These are phyloP conservation scores for Solanum hybrid DNA, from an alignment of 305 asterid genomes.

Conservation along the genomic window DNA sequence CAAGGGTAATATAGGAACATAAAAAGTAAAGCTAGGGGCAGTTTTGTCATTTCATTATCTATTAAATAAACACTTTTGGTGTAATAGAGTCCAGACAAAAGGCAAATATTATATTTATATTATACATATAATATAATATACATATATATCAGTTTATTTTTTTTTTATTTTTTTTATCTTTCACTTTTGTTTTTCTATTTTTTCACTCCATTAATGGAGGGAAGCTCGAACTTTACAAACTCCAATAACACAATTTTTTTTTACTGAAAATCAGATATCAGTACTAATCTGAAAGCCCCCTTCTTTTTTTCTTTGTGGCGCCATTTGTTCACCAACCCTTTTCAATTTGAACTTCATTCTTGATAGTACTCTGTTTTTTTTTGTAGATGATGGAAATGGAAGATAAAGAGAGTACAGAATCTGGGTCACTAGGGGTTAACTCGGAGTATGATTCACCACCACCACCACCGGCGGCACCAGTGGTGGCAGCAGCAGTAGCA, in stretches of 20 bases:
- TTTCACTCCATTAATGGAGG: constrained; percentile 23
- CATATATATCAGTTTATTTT: not conserved
- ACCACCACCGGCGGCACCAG: not conserved
- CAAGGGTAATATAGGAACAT: not conserved
- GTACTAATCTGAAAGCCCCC: not conserved
- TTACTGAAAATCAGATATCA: constrained; percentile 4
- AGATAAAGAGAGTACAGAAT: constrained; percentile 31
- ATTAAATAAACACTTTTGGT: not conserved
- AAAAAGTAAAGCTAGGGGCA: not conserved
- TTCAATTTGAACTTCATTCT: not conserved
- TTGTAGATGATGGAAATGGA: constrained; percentile 22
- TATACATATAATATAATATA: not conserved
- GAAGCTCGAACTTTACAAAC: constrained; percentile 17
- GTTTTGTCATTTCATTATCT: not conserved
- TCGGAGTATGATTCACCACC: constrained; percentile 29
- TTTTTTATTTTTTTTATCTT: not conserved
- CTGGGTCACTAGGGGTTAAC: constrained; percentile 29
- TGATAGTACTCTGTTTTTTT: not conserved
- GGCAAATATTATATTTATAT: not conserved
- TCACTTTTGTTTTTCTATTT: not conserved
- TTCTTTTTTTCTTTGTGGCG: constrained; percentile 12
- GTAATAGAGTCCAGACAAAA: constrained; percentile 1
- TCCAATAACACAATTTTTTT: not conserved
- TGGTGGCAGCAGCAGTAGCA: not conserved
- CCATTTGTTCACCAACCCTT: constrained; percentile 15